phyloP scores from a whole-genome alignment of 495 filamentous ascomycete species.

The Xylaria cubensis region DNA sequence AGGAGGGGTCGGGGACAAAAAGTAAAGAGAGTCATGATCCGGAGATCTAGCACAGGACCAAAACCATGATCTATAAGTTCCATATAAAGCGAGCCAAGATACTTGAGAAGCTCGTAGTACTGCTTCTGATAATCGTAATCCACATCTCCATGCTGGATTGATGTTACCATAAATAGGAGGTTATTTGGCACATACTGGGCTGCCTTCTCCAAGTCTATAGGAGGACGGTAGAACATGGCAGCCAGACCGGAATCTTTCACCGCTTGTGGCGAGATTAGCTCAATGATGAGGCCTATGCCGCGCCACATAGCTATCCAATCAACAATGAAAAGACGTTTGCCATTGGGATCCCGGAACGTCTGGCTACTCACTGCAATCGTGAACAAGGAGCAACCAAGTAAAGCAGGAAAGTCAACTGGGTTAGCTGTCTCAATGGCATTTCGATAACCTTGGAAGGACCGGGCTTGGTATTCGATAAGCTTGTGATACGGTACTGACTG shows the following conservation, averaged over 20 bases:
- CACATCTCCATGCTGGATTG: conserved; percentile 40
- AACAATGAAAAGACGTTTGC: conserved; percentile 46
- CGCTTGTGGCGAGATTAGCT: conserved; percentile 33
- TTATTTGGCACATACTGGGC: conserved; percentile 45
- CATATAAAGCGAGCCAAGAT: conserved; percentile 52
- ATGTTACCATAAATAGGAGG: conserved; percentile 53
- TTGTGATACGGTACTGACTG: conserved; percentile 34
- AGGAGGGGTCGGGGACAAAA: conserved; percentile 59
- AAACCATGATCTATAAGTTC: conserved; percentile 48
- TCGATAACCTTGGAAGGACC: conserved; percentile 53
- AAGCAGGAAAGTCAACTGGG: conserved; percentile 46
- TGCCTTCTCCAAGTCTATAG: conserved; percentile 45
- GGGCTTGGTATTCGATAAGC: conserved; percentile 48
- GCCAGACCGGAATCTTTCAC: conserved; percentile 44
- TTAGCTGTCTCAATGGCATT: conserved; percentile 49
- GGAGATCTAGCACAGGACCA: conserved; percentile 43
- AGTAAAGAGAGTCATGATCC: conserved; percentile 52
- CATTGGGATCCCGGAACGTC: conserved; percentile 48
- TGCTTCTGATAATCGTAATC: conserved; percentile 38
- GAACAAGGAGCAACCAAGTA: conserved; percentile 51
- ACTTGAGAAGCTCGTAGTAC: conserved; percentile 49
- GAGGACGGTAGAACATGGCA: conserved; percentile 47
- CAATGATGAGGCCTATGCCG: conserved; percentile 52
- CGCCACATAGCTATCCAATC: conserved; percentile 57
- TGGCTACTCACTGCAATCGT: conserved; percentile 50